phyloP scores from a whole-genome alignment of 164 flowering plant genomes.

The Dillenia suffruticosa region DNA sequence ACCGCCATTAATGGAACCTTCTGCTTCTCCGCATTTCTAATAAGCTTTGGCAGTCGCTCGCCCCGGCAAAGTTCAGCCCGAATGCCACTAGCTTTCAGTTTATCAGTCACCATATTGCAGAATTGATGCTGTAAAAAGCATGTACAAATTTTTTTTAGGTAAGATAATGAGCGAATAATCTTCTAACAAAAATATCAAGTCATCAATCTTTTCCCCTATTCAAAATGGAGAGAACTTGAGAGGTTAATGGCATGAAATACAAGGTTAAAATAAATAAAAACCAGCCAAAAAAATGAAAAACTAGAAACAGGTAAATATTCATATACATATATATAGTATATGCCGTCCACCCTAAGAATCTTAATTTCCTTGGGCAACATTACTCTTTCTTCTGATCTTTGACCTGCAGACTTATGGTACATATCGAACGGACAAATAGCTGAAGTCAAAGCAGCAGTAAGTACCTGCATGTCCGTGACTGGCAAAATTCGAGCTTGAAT shows the following conservation, averaged over 20 bases:
- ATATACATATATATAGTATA: too few relatives aligned
- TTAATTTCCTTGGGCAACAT: too few relatives aligned
- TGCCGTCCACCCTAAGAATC: too few relatives aligned
- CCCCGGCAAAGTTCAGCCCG: constrained; percentile 88
- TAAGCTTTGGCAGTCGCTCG: constrained; percentile 86
- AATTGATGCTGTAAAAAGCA: constrained; percentile 49
- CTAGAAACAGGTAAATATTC: too few relatives aligned
- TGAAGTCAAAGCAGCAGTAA: neutral
- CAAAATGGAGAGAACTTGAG: too few relatives aligned
- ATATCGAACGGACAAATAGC: neutral
- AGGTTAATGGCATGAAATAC: too few relatives aligned
- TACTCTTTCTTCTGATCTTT: too few relatives aligned
- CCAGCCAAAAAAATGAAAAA: too few relatives aligned
- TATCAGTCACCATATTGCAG: constrained; percentile 54
- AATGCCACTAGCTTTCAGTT: constrained; percentile 53
- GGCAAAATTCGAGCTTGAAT: constrained; percentile 84
- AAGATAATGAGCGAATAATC: too few relatives aligned
- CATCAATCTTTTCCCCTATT: too few relatives aligned
- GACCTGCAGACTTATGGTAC: neutral
- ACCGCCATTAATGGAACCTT: constrained; percentile 93
- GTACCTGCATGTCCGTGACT: constrained; percentile 81
- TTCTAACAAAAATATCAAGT: too few relatives aligned
- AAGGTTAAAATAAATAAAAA: too few relatives aligned
- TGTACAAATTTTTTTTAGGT: neutral
- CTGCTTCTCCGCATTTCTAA: constrained; percentile 85